Percentiles rank a stretch among this genome's conserved stretches.
phyloP scores from a whole-genome alignment of 2,329 filamentous ascomycete species.

The Aureobasidium mangrovei region DNA sequence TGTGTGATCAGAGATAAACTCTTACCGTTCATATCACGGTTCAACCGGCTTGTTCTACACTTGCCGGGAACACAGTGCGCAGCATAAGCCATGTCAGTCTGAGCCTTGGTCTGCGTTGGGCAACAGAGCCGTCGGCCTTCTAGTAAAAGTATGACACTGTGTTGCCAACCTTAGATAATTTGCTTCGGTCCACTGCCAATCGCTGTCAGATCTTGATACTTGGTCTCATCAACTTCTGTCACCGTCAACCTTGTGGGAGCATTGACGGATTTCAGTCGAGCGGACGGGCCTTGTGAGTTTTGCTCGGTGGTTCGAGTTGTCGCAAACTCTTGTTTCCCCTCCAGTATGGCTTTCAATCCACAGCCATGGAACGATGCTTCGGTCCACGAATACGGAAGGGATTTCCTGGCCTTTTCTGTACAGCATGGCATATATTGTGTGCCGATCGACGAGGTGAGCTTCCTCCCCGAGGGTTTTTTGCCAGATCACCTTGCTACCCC shows the following conservation, averaged over 20 bases:
- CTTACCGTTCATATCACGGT: not conserved
- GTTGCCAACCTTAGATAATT: constrained; percentile 6
- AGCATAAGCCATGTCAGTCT: not conserved
- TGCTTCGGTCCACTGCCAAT: not conserved
- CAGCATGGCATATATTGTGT: constrained; percentile 23
- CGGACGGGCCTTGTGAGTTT: not conserved
- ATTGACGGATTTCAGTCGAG: not conserved
- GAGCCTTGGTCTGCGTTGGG: not conserved
- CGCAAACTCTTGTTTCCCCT: not conserved
- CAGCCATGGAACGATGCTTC: constrained; percentile 22
- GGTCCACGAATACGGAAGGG: constrained; percentile 17
- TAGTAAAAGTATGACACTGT: not conserved
- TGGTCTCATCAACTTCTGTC: not conserved
- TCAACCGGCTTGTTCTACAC: constrained; percentile 2
- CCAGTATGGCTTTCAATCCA: constrained; percentile 12
- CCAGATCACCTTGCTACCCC: not conserved
- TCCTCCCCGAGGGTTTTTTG: not conserved
- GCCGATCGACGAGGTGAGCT: constrained; percentile 28
- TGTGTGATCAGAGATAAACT: not conserved
- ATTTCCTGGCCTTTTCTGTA: constrained; percentile 18
- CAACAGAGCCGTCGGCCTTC: not conserved
- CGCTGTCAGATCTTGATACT: not conserved
- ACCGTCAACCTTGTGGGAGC: not conserved
- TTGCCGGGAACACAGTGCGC: not conserved
- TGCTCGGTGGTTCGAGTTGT: not conserved